Conservation (phyloP, 768 basidiomycete genomes). For the Pleurotus citrinopileatus region DNA sequence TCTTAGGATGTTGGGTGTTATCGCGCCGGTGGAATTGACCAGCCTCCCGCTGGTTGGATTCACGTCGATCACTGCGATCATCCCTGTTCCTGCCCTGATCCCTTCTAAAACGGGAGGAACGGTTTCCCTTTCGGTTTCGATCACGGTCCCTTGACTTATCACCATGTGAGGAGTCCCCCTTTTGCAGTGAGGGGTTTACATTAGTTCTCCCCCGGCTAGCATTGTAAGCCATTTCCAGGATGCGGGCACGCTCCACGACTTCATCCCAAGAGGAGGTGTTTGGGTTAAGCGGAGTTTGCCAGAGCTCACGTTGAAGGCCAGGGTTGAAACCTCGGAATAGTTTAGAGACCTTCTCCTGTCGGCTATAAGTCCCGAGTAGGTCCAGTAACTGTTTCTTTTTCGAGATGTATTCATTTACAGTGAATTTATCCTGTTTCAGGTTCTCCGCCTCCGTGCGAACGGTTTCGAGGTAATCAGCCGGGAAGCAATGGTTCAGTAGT, state of each 20-base stretch:
- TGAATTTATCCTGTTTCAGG: conserved; percentile 20
- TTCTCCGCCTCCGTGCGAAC: conserved; percentile 18
- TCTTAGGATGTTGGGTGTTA: background rate
- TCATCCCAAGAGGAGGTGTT: conserved; percentile 20
- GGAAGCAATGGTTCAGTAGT: conserved; percentile 38
- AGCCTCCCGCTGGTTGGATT: background rate
- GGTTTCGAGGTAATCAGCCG: conserved; percentile 16
- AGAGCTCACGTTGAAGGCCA: conserved; percentile 24
- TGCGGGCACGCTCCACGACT: conserved; percentile 24
- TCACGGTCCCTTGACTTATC: background rate
- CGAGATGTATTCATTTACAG: conserved; percentile 27
- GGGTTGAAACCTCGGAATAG: conserved; percentile 30
- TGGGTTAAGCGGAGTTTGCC: conserved; percentile 24
- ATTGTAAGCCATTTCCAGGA: conserved; percentile 24
- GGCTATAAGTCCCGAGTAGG: conserved; percentile 25
- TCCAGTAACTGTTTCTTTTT: conserved; percentile 29
- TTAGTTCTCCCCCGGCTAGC: background rate
- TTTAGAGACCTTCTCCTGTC: conserved; percentile 23
- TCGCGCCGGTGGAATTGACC: background rate
- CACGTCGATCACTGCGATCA: background rate
- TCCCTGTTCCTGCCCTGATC: background rate
- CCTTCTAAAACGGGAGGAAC: background rate
- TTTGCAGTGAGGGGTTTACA: background rate
- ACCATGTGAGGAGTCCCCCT: background rate
- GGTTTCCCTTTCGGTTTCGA: background rate